Conservation (phyloP, 148 eudicot species). For the Fagopyrum tataricum region DNA sequence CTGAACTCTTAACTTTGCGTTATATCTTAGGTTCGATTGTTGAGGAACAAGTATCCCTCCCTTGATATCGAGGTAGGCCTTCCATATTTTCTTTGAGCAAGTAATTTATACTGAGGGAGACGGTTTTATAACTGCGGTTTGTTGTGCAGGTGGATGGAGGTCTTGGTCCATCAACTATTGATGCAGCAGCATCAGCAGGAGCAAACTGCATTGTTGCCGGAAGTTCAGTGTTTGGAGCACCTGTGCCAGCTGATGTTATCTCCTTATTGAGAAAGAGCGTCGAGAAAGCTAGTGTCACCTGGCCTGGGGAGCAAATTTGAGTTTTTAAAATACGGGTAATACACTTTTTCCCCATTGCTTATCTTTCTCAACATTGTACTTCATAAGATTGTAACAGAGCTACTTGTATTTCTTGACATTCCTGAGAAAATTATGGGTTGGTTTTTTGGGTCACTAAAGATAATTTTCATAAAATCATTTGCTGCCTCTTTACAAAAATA, state of each 20-base stretch:
- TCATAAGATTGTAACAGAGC: neutral
- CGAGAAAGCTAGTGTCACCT: slow-evolving; percentile 25
- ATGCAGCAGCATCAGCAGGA: slow-evolving; percentile 76
- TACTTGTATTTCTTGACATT: neutral
- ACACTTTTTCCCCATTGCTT: neutral
- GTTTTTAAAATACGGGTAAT: neutral
- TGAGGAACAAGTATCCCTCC: slow-evolving; percentile 73
- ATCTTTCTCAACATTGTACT: neutral
- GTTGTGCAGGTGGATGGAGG: slow-evolving; percentile 86
- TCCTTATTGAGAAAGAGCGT: slow-evolving; percentile 64
- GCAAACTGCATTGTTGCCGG: slow-evolving; percentile 99
- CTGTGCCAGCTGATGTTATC: slow-evolving; percentile 80
- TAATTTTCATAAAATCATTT: no score
- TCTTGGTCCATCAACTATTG: slow-evolving; percentile 85
- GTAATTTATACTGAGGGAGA: neutral
- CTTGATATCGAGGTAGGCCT: slow-evolving; percentile 83
- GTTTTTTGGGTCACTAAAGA: no score
- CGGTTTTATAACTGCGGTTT: neutral
- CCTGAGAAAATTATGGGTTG: no score
- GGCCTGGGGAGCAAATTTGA: neutral
- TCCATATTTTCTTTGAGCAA: neutral
- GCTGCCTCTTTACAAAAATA: no score
- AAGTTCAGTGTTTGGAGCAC: slow-evolving; percentile 87
- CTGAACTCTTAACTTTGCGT: neutral
- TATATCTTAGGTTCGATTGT: slow-evolving; percentile 46